A percentile compares a stretch with the other conserved stretches of the same genome.
Evolutionary conservation across 352 stramenopile genomes (phyloP).

Genomic region (Pythium phragmitis): DNA sequence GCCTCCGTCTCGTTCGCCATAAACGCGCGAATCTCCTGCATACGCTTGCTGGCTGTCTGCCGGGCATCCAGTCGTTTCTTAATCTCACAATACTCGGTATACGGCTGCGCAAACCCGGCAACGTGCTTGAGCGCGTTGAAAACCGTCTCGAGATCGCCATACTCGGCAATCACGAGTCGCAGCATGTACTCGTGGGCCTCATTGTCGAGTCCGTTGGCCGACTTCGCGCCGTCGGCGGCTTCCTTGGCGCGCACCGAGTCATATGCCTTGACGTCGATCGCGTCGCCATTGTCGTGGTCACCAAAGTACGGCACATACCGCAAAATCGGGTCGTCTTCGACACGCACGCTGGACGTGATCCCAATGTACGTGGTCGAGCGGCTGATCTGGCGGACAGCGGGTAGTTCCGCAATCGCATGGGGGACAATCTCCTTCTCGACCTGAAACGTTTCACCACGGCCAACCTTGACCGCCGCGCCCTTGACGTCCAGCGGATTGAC

Average conservation of each 20-base stretch:
- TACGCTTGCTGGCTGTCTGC: constrained; percentile 33
- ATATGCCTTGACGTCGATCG: constrained; percentile 75
- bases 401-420: constrained; percentile 11
- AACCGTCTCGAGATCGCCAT: constrained; percentile 49
- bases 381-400: constrained; percentile 47
- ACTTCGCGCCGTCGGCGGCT: constrained; percentile 10
- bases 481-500: constrained; percentile 14
- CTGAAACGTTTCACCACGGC: constrained; percentile 27
- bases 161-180: constrained; percentile 57
- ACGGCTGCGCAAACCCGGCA: constrained; percentile 52
- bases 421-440: constrained; percentile 25
- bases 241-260: constrained; percentile 39
- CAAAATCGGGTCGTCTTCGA: constrained; percentile 89
- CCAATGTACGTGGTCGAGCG: constrained; percentile 66
- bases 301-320: constrained; percentile 91
- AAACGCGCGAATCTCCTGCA: constrained; percentile 33
- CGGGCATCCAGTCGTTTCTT: constrained; percentile 60
- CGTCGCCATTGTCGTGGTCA: constrained; percentile 84
- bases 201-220: constrained; percentile 48
- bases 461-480: constrained; percentile 15
- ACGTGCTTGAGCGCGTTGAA: constrained; percentile 64
- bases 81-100: constrained; percentile 66
- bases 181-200: constrained; percentile 76
- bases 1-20: constrained; percentile 2
- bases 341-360: constrained; percentile 66